Base-by-base conservation (phyloP, 805 yeast species). In the Barnettozyma vustinii region DNA sequence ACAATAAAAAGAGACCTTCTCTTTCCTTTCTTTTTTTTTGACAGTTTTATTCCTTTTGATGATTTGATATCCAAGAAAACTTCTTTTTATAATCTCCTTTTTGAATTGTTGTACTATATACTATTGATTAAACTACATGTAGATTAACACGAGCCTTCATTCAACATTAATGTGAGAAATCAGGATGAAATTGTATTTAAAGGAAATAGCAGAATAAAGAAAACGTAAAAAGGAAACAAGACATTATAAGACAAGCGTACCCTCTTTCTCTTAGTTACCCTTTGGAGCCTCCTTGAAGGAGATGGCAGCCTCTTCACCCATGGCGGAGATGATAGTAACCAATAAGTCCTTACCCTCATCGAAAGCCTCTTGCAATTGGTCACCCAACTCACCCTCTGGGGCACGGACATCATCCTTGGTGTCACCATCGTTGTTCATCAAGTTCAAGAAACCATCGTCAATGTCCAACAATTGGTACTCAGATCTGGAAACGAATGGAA, bases 281-380 rank as follows among this genome's bases (percentile, higher is more conserved):
- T 85, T 87, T 77, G 98, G 97, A 71, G 98, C 96, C 79, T 94
- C 99, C 85, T 92, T 94, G 92, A 77, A 87, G 67, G 97, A 84
- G 71, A 94, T 86, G 66, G 96, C 95, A 72, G 98, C 97, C 82
- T 94, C 99, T 83, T 94, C 99, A 74, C 89, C 95, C 99, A 94
- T 94, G 66, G 99, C 95, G 61, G 96, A 76, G 76, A 94, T 87
- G 79, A 94, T 87, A 69, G 99, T 90, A 68, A 94, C 96, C 69
- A 87, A 77, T 72, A 94, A 83, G 72, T 94, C 99, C 84, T 92
- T 94, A 76, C 97, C 98, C 57, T 89, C 97, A 67, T 94, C 97
- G 74, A 89, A 94, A 64, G 90, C 96, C 58, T 86, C 66, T 79
- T 87, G 94, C 72, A 94, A 70, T 75, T 83, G 80, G 67, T 87